Percentiles rank a stretch among this genome's conserved stretches.
Evolutionary conservation across 2,329 filamentous ascomycete genomes (phyloP).

Genomic region (Raffaelea ambrosiae): DNA sequence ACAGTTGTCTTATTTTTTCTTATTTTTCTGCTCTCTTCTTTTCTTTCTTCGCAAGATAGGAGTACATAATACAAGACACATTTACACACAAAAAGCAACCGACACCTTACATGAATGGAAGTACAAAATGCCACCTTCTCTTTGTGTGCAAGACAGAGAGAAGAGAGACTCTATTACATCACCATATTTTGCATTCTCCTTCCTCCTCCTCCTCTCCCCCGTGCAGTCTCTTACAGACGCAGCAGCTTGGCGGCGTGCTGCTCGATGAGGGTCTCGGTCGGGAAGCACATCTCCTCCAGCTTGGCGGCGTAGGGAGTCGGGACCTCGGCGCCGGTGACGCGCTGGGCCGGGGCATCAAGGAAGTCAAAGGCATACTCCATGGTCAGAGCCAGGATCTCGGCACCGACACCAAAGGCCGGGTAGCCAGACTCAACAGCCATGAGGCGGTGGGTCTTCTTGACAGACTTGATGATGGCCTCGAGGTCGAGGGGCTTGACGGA

Average conservation of each 20-base stretch:
- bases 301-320: conserved; percentile 91
- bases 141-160: no score
- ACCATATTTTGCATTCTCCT: no score
- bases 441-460: conserved; percentile 96
- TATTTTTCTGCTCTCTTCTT: neutral
- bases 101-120: no score
- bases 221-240: conserved; percentile 37
- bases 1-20: neutral
- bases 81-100: no score
- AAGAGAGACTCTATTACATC: no score
- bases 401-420: conserved; percentile 85
- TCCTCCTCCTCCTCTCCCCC: no score
- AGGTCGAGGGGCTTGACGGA: conserved; percentile 95
- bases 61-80: no score
- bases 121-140: no score
- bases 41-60: neutral
- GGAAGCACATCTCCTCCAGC: conserved; percentile 93
- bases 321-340: conserved; percentile 93
- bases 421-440: conserved; percentile 92
- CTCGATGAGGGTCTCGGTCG: conserved; percentile 79
- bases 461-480: conserved; percentile 88
- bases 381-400: conserved; percentile 86
- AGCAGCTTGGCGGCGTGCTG: conserved; percentile 85
- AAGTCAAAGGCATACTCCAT: conserved; percentile 99
- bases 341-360: conserved; percentile 84